Base-by-base conservation (phyloP, 169 alveolate genomes). In the Pseudocohnilembus persalinus region DNA sequence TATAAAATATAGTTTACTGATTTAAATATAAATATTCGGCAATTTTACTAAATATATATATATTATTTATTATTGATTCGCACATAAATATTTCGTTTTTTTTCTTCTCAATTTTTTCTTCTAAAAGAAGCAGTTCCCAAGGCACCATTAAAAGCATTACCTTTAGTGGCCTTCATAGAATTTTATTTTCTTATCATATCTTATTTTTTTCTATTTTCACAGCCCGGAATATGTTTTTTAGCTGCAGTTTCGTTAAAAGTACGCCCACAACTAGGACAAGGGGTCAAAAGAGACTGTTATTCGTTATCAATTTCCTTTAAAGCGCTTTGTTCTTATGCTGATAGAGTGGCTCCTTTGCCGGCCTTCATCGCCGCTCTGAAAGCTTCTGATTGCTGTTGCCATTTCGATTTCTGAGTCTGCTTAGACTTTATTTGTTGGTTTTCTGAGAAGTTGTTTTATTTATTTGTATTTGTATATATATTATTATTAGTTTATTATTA, bases 201-300 rank as follows among this genome's bases (percentile, higher is more conserved):
- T 20, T 11, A 11, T 49, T 49, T 49, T 20, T 11, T 82, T 32
- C 87, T 82, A 28, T 82, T 34, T 73, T 29, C 75, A 82, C 87
- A 82, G 31, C 87, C 81, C 26, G 88, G 83, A 29, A 83, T 83
- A 76, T 83, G 88, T 83, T 68, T 74, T 76, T 83, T 65, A 30
- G 88, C 88, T 20, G 88, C 88, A 29, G 29, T 35, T 76, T 83
- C 88, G 63, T 77, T 83, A 27, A 83, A 83, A 74, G 35, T 83
- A 0, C 88, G 33, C 28, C 83, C 83, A 76, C 88, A 83, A 29
- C 74, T 33, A 31, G 88, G 88, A 76, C 88, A 83, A 29, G 34
- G 75, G 27, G 63, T 77, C 64, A 76, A 75, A 30, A 63, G 72
- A 30, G 49, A 76, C 25, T 65, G 20, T 73, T 28, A 4, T 20